Evolutionary conservation across 352 stramenopile genomes (phyloP).

Genomic region (Phytophthora pinifolia): DNA sequence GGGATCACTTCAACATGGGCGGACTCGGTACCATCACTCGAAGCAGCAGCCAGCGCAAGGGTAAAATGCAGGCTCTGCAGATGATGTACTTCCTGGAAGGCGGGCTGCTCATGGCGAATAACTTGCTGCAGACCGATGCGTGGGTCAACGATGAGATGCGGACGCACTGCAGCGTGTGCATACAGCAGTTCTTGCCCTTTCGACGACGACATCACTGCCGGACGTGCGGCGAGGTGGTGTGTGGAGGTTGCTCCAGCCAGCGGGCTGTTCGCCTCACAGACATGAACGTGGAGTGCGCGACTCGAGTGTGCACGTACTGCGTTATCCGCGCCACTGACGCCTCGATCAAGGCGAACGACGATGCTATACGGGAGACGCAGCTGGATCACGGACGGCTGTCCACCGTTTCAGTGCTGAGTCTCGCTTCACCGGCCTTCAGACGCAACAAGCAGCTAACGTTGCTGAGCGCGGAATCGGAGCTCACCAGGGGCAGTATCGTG

Average conservation of each 20-base stretch:
- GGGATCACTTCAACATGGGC: constrained; percentile 19
- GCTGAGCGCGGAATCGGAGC: constrained; percentile 59
- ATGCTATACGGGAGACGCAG: constrained; percentile 36
- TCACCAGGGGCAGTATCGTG: constrained; percentile 61
- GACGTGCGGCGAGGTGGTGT: constrained; percentile 78
- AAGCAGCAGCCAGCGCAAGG: constrained; percentile 19
- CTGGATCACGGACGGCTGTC: constrained; percentile 18
- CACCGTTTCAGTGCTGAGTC: constrained; percentile 31
- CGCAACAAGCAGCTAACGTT: constrained; percentile 50
- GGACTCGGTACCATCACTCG: constrained; percentile 15
- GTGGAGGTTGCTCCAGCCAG: constrained; percentile 69
- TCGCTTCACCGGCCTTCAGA: constrained; percentile 13
- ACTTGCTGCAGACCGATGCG: constrained; percentile 62
- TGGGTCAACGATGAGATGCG: constrained; percentile 73
- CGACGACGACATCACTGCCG: constrained; percentile 77
- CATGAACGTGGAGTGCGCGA: constrained; percentile 78
- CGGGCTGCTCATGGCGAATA: constrained; percentile 67
- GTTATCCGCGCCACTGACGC: constrained; percentile 75
- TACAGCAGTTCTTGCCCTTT: constrained; percentile 82
- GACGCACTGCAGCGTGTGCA: constrained; percentile 80
- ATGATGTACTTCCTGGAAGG: constrained; percentile 81
- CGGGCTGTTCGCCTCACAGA: constrained; percentile 72
- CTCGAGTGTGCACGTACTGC: constrained; percentile 80
- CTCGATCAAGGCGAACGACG: constrained; percentile 60
- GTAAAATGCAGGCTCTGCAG: constrained; percentile 32